Percentiles rank a stretch among this genome's conserved stretches.
phyloP scores from a whole-genome alignment of 2,329 filamentous ascomycete species.

The Pseudogymnoascus pannorum region DNA sequence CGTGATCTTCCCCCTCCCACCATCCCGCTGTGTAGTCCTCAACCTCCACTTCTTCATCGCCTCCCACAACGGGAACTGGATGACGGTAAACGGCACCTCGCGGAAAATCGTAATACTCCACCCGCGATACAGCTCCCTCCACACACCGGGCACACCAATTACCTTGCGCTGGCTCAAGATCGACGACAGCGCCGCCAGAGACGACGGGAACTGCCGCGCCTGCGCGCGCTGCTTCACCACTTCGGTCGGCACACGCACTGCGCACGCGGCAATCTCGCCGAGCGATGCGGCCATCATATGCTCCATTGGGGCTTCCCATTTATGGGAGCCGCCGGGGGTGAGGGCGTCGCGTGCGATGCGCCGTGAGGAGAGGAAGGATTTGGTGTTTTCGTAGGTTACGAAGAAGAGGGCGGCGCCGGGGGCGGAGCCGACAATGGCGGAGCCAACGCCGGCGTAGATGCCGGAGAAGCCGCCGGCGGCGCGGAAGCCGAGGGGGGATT shows the following conservation, averaged over 20 bases:
- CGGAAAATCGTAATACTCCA: slow-evolving; percentile 89
- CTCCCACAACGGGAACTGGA: slow-evolving; percentile 98
- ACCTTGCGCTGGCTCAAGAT: slow-evolving; percentile 50
- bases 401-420: slow-evolving; percentile 97
- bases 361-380: slow-evolving; percentile 40
- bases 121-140: slow-evolving; percentile 82
- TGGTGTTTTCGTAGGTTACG: slow-evolving; percentile 80
- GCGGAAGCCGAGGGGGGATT: slow-evolving; percentile 72
- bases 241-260: slow-evolving; percentile 88
- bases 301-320: slow-evolving; percentile 33
- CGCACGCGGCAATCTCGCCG: slow-evolving; percentile 87
- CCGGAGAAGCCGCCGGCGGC: slow-evolving; percentile 80
- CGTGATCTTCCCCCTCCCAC: slow-evolving; percentile 41
- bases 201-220: slow-evolving; percentile 71
- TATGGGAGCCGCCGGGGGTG: slow-evolving; percentile 27
- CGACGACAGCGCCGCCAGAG: slow-evolving; percentile 56
- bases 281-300: slow-evolving; percentile 83
- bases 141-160: slow-evolving; percentile 51
- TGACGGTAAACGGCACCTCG: slow-evolving; percentile 93
- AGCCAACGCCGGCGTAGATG: slow-evolving; percentile 88
- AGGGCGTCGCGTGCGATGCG: slow-evolving; percentile 23
- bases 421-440: slow-evolving; percentile 81
- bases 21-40: slow-evolving; percentile 32
- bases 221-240: slow-evolving; percentile 97
- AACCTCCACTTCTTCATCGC: slow-evolving; percentile 69